Evolutionary conservation across 176 grass and related monocot genomes (phyloP).

Genomic region (Rhynchospora pubera): DNA sequence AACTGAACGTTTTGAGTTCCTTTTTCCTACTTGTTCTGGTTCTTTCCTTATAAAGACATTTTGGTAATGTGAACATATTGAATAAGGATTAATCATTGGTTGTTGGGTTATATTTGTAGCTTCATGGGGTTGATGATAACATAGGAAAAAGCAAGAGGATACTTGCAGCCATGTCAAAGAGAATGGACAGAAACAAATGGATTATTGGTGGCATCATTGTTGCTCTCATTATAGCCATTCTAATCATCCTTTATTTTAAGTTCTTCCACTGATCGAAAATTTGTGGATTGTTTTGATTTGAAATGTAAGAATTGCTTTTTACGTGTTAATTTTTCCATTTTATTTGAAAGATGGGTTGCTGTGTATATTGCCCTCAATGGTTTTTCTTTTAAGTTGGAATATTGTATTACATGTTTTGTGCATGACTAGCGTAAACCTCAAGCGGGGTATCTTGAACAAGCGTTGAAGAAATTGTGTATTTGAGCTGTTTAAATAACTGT

Average conservation of each 20-base stretch:
- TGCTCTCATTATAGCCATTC: conserved; percentile 45
- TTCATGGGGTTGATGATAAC: conserved; percentile 53
- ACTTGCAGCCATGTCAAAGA: conserved; percentile 55
- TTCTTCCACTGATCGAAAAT: conserved; percentile 37
- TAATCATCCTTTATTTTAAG: conserved; percentile 82
- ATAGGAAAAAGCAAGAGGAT: conserved; percentile 64
- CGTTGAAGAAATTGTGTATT: conserved; percentile 1
- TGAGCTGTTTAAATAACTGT: background rate
- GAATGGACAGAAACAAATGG: conserved; percentile 86
- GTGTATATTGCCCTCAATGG: background rate
- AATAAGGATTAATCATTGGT: background rate
- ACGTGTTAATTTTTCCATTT: background rate
- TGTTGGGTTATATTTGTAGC: conserved; percentile 29
- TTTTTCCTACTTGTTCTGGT: background rate
- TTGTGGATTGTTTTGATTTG: background rate
- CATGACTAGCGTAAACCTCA: background rate
- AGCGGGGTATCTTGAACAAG: background rate
- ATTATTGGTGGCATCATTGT: conserved; percentile 54
- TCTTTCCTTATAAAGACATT: background rate
- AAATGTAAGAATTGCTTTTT: background rate
- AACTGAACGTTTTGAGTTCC: background rate
- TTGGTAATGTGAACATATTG: background rate
- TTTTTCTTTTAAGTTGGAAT: background rate
- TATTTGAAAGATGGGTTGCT: conserved; percentile 16
- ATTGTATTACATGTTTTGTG: conserved; percentile 3